These are phyloP conservation scores for Diaporthe capsici DNA, from an alignment of 2,329 filamentous ascomycete species.

Conservation along the genomic window DNA sequence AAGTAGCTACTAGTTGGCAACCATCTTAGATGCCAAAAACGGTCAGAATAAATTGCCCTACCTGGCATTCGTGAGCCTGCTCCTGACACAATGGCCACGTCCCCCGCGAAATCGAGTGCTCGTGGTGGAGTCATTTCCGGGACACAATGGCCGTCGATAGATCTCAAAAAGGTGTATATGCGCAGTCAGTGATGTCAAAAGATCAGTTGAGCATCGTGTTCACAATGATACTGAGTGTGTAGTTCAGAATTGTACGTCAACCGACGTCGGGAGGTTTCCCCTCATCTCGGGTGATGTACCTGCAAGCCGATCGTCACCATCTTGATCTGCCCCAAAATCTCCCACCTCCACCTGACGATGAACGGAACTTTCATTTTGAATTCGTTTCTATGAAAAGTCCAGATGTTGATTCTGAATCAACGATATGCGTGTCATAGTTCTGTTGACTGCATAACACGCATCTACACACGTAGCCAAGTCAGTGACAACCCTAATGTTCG, in stretches of 20 bases:
- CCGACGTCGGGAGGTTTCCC: conserved; percentile 9
- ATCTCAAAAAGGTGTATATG: fast-evolving
- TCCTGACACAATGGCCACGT: conserved; percentile 52
- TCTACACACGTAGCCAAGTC: neutral
- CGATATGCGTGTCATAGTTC: neutral
- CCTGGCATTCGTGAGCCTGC: conserved; percentile 49
- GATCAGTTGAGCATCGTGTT: no score
- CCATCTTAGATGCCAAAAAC: neutral
- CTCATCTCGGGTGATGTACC: neutral
- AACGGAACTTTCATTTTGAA: neutral
- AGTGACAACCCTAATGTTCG: no score
- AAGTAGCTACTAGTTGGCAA: neutral
- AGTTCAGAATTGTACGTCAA: neutral
- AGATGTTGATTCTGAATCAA: neutral
- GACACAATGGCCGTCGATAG: fast-evolving
- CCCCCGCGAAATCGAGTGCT: conserved; percentile 48
- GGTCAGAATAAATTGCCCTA: conserved; percentile 19
- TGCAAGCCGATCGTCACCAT: neutral
- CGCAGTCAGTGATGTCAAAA: neutral
- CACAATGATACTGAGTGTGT: no score
- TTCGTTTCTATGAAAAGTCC: fast-evolving
- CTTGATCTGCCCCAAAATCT: neutral
- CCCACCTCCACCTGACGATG: neutral
- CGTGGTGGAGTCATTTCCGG: conserved; percentile 37
- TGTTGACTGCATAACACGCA: no score